Percentiles rank a stretch among this genome's conserved stretches.
Evolutionary conservation across 2,329 filamentous ascomycete species (phyloP).

Genomic region (Lachnellula cervina): DNA sequence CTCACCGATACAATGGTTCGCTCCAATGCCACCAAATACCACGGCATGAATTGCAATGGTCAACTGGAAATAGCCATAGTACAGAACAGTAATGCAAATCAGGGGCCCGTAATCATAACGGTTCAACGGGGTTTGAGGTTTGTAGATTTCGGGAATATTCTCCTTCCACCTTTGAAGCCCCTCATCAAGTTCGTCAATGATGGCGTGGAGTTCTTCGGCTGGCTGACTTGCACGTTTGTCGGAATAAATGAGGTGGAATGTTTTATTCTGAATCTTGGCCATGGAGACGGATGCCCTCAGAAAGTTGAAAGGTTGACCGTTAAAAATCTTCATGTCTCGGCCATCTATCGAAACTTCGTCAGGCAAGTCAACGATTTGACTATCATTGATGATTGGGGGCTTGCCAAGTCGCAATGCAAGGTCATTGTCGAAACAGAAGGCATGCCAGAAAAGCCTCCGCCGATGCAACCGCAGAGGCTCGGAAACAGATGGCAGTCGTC

Average conservation of each 20-base stretch:
- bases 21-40: slow-evolving; percentile 9
- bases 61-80: slow-evolving; percentile 15
- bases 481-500: neutral
- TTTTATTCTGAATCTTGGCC: slow-evolving; percentile 6
- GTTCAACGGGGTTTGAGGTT: slow-evolving; percentile 3
- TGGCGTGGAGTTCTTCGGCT: slow-evolving; percentile 5
- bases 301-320: slow-evolving; percentile 2
- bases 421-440: slow-evolving; percentile 6
- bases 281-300: slow-evolving; percentile 6
- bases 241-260: slow-evolving; percentile 1
- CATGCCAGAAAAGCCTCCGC: slow-evolving; percentile 8
- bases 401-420: slow-evolving; percentile 8
- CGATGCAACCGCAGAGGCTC: slow-evolving; percentile 1
- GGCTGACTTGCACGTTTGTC: neutral
- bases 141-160: slow-evolving; percentile 7
- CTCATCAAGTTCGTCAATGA: slow-evolving; percentile 12
- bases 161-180: slow-evolving; percentile 13
- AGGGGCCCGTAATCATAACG: slow-evolving; percentile 1
- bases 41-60: slow-evolving; percentile 14
- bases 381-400: neutral
- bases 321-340: neutral
- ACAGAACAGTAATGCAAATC: slow-evolving; percentile 10
- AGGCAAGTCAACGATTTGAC: slow-evolving; percentile 2
- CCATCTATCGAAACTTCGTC: slow-evolving; percentile 1
- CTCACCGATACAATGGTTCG: neutral